Base-by-base conservation (phyloP, 257 asterid species). In the Coffea eugenioides region DNA sequence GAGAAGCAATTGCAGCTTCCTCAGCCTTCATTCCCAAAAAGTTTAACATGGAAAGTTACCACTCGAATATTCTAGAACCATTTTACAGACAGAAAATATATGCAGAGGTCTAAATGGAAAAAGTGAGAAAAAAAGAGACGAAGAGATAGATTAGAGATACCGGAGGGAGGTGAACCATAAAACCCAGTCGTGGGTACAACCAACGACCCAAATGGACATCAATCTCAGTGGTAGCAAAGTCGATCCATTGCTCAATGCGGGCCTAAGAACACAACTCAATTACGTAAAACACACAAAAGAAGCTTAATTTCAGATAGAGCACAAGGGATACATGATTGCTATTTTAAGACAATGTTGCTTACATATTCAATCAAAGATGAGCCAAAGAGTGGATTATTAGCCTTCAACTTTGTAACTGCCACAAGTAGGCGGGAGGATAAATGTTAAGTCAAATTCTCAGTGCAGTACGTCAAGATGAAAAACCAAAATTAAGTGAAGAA, bases 211-310 rank as follows among this genome's bases (percentile, higher is more conserved):
- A 34, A 80, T 85, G 81, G 12, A 73, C 59, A 83, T 92, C 97
- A 27, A 94, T 64, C 87, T 94, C 97, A 11, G 85, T 88, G 31
- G 95, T 75, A 69, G 98, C 69, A 75, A 94, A 92, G 79, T 94
- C 98, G 57, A 87, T 91, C 97, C 97, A 90, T 78, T 94, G 98
- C 88, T 94, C 98, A 74, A 94, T 83, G 49, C 77, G 94, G 69
- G 82, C 98, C 96, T 94, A 80, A 3, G 59, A 81, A 39, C 39
- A 51, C 25, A 16, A 57, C 12, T 21, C 23, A 75, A 48, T 21
- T 15, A 59, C 48, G 36, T 3, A 43, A 75, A 51, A 54, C 11
- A 73, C 14, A 59, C 11, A 59, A 21, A 11, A 6, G 13, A 59
- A 21, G 31, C 0, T 7, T 8, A 6, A 56, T 5, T 18, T 56